Base-by-base conservation (phyloP, 2,329 filamentous ascomycete genomes). In the Talaromyces sp. region DNA sequence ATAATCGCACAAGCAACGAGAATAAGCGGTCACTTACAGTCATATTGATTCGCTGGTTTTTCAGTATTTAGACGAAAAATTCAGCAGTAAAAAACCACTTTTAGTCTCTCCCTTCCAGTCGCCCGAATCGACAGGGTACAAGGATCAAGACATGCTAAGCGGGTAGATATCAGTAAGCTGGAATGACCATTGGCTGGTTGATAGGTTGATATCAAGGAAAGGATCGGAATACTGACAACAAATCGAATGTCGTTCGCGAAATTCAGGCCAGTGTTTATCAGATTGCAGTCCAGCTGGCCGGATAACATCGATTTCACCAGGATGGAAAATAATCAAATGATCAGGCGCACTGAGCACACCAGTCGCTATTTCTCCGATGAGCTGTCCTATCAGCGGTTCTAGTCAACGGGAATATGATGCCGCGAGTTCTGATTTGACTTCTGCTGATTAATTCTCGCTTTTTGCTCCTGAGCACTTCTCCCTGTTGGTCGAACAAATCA, bases 121-220 rank as follows among this genome's bases (percentile, higher is more conserved):
- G 19, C 45, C 64, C 59, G 54, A 45, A 39, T 43, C 43, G 64
- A 65, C 64, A 65, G 64, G 64, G 64, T 52, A 59, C 64, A 62
- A 45, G 64, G 60, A 31, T 65, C 64, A 62, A 45, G 60, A 62
- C 64, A 65, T 65, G 33, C 64, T 65, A 65, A 43, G 19, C 41
- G 59, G 50, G 37, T 48, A 48, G 22, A 43, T 50, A 65, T 62
- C 43, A 65, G 64, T 31, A 65, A 31, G 3, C 41, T 62, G 48
- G 16, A 43, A 45, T 39, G 8, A 47, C 16, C 27, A 63, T 63
- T 63, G 48, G 37, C 24, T 37, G 37, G 31, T 10, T 22, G 37
- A 24, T 45, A 31, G n/a, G 13, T 35, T 35, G 37, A 33, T 57
- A 63, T 47, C 61, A 63, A 57, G 60, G 47, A 54, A 63, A 24